These are phyloP conservation scores for Claviceps africana DNA, from an alignment of 2,329 filamentous ascomycete genomes.

Conservation along the genomic window DNA sequence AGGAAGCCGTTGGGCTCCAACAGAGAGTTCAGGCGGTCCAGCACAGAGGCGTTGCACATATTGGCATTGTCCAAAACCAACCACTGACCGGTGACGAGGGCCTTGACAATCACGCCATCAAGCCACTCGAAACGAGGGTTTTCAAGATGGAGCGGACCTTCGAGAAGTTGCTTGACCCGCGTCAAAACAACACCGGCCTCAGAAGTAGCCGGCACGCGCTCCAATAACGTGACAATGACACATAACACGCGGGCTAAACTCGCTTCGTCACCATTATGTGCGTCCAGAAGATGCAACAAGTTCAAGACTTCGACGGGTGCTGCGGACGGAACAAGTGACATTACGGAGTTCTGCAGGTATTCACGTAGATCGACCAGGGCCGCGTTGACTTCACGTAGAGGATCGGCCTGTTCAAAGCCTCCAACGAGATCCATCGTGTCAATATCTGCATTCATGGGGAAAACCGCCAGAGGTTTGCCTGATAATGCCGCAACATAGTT, in stretches of 20 bases:
- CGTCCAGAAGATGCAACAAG: conserved; percentile 36
- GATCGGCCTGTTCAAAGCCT: conserved; percentile 89
- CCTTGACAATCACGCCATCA: conserved; percentile 81
- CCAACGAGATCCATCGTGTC: conserved; percentile 96
- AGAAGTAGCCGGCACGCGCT: conserved; percentile 28
- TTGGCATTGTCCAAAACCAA: conserved; percentile 95
- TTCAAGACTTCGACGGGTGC: conserved; percentile 33
- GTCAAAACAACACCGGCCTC: conserved; percentile 33
- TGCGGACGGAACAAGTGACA: conserved; percentile 32
- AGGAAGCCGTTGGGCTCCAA: conserved; percentile 81
- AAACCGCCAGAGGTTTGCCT: conserved; percentile 64
- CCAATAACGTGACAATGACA: conserved; percentile 26
- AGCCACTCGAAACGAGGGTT: conserved; percentile 90
- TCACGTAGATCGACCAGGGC: conserved; percentile 33
- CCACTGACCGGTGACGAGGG: conserved; percentile 77
- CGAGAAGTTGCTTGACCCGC: conserved; percentile 35
- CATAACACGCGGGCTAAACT: conserved; percentile 24
- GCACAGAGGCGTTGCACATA: conserved; percentile 83
- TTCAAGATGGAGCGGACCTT: conserved; percentile 42
- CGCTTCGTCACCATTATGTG: conserved; percentile 23
- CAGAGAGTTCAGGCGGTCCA: conserved; percentile 87
- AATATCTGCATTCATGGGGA: conserved; percentile 86
- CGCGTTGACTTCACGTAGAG: conserved; percentile 55
- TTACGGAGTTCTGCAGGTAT: conserved; percentile 36
- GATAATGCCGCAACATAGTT: conserved; percentile 65